Base-by-base conservation (phyloP, 257 asterid species). In the Primulina eburnea region DNA sequence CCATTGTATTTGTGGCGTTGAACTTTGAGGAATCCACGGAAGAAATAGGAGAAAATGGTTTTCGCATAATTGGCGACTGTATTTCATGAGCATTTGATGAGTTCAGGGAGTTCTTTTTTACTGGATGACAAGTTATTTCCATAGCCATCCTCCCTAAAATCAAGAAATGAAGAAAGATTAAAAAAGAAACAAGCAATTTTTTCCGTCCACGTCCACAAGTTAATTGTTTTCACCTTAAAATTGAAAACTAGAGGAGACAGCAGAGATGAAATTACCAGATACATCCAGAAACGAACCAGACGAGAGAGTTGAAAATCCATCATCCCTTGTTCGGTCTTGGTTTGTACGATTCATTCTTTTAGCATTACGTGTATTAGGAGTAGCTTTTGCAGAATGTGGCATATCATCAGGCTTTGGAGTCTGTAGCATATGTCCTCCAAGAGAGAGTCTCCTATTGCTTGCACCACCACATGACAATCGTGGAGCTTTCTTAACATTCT, bases 31-130 rank as follows among this genome's bases (percentile, higher is more conserved):
- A 85, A 38, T 89, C 96, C 6, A 86, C 83, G 53, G 95, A 86
- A 70, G 90, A 83, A 73, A 93, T 80, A 62, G 97, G 98, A 52
- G 98, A 93, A 77, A 93, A 93, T 12, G 98, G 98, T 80, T 73
- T 89, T 66, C 98, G 84, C 16, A 64, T 75, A 77, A 79, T 73
- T 56, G 92, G 80, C 50, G 87, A 81, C 68, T 88, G 92, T 32
- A 33, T 35, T 70, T 87, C 96, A 12, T 79, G 81, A 17, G 79
- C 73, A 61, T 57, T 82, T 21, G 73, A 82, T 66, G 60, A 14
- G 71, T 63, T 77, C 60, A 78, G 60, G 62, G 84, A 75, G 61
- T 82, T 86, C 71, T 87, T 86, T 64, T 75, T 88, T 11, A 28
- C 30, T 28, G 30, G 88, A 63, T 84, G 80, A 50, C 89, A 95